Conservation (phyloP, 257 asterid genomes). For the Fraxinus pennsylvanica region DNA sequence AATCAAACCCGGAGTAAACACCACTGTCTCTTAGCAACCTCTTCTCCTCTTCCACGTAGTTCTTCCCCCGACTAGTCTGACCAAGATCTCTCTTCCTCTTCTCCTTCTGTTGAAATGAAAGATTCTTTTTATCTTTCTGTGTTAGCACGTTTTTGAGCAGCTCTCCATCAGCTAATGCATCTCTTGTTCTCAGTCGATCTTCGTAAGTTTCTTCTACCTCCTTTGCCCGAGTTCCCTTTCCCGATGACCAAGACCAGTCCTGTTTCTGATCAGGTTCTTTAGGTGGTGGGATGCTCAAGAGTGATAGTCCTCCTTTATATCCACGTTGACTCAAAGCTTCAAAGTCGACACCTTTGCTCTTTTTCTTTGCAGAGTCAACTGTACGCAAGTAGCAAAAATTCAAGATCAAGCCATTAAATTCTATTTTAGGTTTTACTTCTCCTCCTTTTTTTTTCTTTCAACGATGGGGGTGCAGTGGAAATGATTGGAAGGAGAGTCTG, state of each 20-base stretch:
- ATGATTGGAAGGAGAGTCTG: neutral
- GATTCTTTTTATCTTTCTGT: slow-evolving; percentile 54
- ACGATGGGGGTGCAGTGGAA: neutral
- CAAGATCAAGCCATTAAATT: neutral
- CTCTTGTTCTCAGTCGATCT: slow-evolving; percentile 77
- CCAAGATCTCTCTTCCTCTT: slow-evolving; percentile 94
- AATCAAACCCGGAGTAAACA: slow-evolving; percentile 89
- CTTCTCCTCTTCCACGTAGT: slow-evolving; percentile 97
- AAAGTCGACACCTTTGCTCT: slow-evolving; percentile 68
- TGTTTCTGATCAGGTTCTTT: slow-evolving; percentile 60
- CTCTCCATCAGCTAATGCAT: slow-evolving; percentile 60
- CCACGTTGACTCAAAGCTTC: slow-evolving; percentile 80
- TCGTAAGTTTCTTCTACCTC: slow-evolving; percentile 66
- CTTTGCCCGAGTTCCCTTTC: slow-evolving; percentile 51
- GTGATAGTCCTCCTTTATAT: slow-evolving; percentile 82
- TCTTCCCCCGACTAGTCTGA: slow-evolving; percentile 92
- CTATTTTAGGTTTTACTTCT: neutral
- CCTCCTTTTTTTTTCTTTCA: neutral
- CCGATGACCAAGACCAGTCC: slow-evolving; percentile 89
- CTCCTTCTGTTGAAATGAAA: slow-evolving; percentile 88
- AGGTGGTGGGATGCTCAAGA: slow-evolving; percentile 79
- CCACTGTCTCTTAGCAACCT: slow-evolving; percentile 83
- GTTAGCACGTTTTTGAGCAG: slow-evolving; percentile 47
- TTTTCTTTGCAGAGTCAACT: slow-evolving; percentile 61
- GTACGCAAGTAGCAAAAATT: slow-evolving; percentile 22